phyloP scores from a whole-genome alignment of 1,139 yeast genomes.

The Diutina siamensis region DNA sequence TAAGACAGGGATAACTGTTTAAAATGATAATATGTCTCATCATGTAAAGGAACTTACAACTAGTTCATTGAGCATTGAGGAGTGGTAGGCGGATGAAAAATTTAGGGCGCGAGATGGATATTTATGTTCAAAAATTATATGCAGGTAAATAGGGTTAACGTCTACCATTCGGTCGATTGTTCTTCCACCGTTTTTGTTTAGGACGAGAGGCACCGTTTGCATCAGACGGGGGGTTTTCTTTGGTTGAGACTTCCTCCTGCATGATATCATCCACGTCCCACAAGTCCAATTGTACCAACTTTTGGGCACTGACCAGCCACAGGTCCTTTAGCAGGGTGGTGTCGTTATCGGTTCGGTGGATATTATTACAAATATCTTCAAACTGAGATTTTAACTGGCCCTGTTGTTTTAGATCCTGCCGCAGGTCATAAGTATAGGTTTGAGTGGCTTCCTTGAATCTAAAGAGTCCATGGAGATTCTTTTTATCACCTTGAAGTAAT shows the following conservation, averaged over 20 bases:
- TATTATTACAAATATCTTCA: neutral
- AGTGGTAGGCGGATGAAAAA: neutral
- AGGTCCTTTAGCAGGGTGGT: neutral
- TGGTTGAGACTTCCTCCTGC: too few species aligned
- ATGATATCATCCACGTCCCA: neutral
- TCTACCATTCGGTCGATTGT: neutral
- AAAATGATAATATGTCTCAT: neutral
- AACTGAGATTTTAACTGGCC: neutral
- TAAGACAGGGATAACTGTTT: constrained; percentile 6
- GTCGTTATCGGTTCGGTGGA: neutral
- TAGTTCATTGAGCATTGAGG: too few species aligned
- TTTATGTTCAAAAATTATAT: neutral
- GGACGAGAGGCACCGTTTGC: neutral
- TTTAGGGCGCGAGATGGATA: neutral
- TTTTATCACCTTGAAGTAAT: neutral
- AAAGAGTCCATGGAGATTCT: neutral
- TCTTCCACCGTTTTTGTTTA: neutral
- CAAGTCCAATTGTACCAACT: neutral
- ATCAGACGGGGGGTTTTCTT: neutral
- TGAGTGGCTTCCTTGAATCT: neutral
- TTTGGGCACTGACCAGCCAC: neutral
- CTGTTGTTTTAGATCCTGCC: neutral
- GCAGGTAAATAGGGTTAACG: neutral
- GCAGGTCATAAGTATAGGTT: neutral
- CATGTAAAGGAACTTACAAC: neutral